A percentile compares a stretch with the other conserved stretches of the same genome.
Evolutionary conservation across 441 rosid genomes (phyloP).

Genomic region (Bruguiera hainesii): DNA sequence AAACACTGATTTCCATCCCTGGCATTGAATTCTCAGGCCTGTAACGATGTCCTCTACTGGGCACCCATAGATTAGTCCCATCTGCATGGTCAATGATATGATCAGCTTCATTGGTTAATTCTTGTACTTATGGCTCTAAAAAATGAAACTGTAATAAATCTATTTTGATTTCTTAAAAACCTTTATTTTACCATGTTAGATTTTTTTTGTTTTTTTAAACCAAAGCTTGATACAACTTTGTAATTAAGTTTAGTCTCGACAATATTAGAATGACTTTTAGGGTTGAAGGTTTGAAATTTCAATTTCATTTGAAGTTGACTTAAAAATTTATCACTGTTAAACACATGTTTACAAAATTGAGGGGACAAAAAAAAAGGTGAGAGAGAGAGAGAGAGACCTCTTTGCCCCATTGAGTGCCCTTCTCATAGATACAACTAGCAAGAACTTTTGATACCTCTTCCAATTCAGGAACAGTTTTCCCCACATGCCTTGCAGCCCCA

Average conservation of each 20-base stretch:
- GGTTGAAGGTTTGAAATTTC: no score
- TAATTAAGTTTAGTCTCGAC: no score
- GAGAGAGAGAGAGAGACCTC: slow-evolving; percentile 21
- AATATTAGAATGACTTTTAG: no score
- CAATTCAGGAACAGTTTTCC: slow-evolving; percentile 15
- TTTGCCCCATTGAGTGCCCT: slow-evolving; percentile 54
- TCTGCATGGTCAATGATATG: slow-evolving; percentile 20
- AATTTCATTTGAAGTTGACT: no score
- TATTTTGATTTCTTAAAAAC: no score
- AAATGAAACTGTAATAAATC: no score
- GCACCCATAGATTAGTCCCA: slow-evolving; percentile 57
- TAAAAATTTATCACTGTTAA: no score
- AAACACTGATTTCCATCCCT: slow-evolving; percentile 62
- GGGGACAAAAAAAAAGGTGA: neutral
- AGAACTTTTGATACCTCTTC: slow-evolving; percentile 36
- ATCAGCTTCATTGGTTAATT: neutral
- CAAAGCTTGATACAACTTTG: no score
- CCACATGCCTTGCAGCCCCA: slow-evolving; percentile 8
- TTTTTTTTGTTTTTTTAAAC: no score
- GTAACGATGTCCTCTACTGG: slow-evolving; percentile 68
- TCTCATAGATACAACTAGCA: slow-evolving; percentile 48
- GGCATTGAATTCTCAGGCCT: slow-evolving; percentile 49
- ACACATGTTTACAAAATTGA: no score
- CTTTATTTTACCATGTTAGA: no score
- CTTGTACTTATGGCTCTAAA: no score